Conservation (phyloP, 768 basidiomycete genomes). For the Calocera viscosa region DNA sequence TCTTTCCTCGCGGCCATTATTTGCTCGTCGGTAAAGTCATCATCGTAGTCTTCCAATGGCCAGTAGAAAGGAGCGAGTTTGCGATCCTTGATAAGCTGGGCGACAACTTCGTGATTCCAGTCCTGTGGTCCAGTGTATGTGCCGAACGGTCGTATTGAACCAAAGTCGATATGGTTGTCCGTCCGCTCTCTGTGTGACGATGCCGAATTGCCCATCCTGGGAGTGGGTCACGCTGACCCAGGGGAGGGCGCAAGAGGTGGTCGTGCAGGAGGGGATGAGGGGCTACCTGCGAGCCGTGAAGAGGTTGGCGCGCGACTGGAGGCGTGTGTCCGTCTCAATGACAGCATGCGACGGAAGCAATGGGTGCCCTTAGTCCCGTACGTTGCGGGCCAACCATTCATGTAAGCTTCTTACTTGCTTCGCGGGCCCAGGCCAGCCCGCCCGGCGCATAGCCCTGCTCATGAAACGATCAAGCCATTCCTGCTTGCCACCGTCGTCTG, state of each 20-base stretch:
- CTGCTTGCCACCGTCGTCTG: no score
- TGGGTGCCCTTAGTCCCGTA: background rate
- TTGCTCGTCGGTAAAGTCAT: constrained; percentile 77
- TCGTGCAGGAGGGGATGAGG: background rate
- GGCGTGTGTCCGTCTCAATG: constrained; percentile 9
- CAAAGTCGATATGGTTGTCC: constrained; percentile 80
- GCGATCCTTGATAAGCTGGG: constrained; percentile 76
- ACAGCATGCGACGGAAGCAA: constrained; percentile 9
- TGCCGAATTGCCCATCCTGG: constrained; percentile 65
- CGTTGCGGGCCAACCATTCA: background rate
- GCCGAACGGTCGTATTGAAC: constrained; percentile 60
- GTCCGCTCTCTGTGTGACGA: constrained; percentile 58
- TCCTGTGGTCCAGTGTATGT: constrained; percentile 72
- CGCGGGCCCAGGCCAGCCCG: background rate
- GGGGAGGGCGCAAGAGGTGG: background rate
- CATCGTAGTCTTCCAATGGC: constrained; percentile 85
- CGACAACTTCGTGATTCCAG: constrained; percentile 80
- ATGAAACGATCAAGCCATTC: background rate
- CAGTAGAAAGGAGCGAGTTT: constrained; percentile 92
- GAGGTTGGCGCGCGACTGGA: constrained; percentile 6
- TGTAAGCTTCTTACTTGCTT: background rate
- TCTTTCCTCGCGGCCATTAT: constrained; percentile 72
- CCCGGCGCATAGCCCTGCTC: background rate
- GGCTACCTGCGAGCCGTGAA: background rate
- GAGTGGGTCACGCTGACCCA: background rate